These are phyloP conservation scores for Salix caprea DNA, from an alignment of 345 rosid species.

Conservation along the genomic window DNA sequence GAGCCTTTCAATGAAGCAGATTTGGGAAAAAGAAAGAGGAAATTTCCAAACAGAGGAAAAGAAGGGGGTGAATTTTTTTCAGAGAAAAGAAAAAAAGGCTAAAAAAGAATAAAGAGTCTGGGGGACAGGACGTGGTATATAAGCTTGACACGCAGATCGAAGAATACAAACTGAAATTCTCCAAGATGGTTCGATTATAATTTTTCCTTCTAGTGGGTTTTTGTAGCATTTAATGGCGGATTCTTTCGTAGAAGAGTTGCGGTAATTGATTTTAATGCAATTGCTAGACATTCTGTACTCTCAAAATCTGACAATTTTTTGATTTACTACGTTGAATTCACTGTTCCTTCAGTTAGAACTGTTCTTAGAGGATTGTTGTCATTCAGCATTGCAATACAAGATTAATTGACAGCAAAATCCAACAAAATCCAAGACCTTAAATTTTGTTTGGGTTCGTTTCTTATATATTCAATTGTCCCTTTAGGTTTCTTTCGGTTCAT, in stretches of 20 bases:
- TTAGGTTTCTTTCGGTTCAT: too few species aligned
- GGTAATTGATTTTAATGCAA: background rate
- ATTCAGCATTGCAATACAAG: too few species aligned
- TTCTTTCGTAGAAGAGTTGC: background rate
- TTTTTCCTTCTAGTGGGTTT: slow-evolving; percentile 1
- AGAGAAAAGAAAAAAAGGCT: slow-evolving; percentile 35
- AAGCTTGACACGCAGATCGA: slow-evolving; percentile 68
- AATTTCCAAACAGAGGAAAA: slow-evolving; percentile 23
- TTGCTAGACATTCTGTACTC: background rate
- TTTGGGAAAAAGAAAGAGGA: slow-evolving; percentile 36
- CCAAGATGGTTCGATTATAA: slow-evolving; percentile 58
- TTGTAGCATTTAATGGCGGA: background rate
- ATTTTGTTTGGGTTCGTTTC: background rate
- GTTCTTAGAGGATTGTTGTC: too few species aligned
- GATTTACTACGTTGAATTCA: background rate
- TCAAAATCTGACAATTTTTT: background rate
- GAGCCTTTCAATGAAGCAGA: slow-evolving; percentile 23
- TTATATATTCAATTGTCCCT: background rate
- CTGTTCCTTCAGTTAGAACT: background rate
- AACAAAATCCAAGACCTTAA: background rate
- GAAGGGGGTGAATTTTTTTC: slow-evolving; percentile 16
- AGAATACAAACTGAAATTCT: slow-evolving; percentile 60
- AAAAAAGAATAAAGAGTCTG: slow-evolving; percentile 44
- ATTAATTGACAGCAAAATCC: background rate
- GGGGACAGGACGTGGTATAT: slow-evolving; percentile 49